phyloP scores from a whole-genome alignment of 2,329 filamentous ascomycete species.

The Fusarium lyarnte region DNA sequence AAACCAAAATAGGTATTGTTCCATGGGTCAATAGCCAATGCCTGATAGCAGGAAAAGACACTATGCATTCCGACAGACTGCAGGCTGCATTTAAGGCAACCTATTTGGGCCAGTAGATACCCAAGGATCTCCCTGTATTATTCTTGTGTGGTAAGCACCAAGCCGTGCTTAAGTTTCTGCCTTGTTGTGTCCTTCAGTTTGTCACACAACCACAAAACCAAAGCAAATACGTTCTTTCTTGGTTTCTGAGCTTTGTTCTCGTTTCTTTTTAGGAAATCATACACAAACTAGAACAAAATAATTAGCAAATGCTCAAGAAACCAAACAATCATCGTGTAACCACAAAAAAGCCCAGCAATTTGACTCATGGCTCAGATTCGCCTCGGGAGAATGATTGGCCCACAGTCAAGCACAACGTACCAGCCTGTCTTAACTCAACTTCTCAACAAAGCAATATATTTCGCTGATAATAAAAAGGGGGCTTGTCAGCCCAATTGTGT shows the following conservation, averaged over 20 bases:
- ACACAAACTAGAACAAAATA: neutral
- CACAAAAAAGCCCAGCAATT: neutral
- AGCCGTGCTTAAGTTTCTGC: neutral
- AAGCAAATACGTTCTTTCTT: neutral
- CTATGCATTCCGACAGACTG: constrained; percentile 8
- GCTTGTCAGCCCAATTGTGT: neutral
- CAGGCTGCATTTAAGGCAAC: constrained; percentile 7
- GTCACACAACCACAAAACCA: neutral
- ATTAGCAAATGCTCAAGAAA: neutral
- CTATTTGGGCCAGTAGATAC: constrained; percentile 1
- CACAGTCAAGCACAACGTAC: neutral
- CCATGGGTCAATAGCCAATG: neutral
- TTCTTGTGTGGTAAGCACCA: neutral
- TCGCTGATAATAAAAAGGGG: neutral
- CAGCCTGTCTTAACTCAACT: neutral
- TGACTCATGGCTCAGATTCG: neutral
- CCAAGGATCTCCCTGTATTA: constrained; percentile 8
- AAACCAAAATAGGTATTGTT: neutral
- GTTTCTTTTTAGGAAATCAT: neutral
- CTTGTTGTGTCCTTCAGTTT: neutral
- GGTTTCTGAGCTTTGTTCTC: neutral
- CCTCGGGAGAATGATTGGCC: constrained; percentile 24
- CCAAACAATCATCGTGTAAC: neutral
- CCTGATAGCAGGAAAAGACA: neutral
- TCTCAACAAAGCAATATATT: constrained; percentile 20